These are phyloP conservation scores for Prunus kanzakura DNA, from an alignment of 306 rosid species.

Conservation along the genomic window DNA sequence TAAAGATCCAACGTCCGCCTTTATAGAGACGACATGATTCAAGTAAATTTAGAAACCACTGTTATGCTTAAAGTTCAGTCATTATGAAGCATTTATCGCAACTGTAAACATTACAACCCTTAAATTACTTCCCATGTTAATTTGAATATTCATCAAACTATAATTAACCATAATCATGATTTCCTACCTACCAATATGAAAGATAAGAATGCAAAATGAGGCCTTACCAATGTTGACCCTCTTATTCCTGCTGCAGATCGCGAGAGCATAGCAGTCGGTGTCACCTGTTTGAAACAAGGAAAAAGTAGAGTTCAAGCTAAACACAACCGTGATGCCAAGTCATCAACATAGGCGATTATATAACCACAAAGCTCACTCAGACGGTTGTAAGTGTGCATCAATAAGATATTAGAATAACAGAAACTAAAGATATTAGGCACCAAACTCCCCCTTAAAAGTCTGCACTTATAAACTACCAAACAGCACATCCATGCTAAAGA, in stretches of 20 bases:
- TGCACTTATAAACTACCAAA: not conserved
- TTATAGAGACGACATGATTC: not conserved
- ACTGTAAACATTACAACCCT: not conserved
- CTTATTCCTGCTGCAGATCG: slow-evolving; percentile 93
- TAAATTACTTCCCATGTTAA: not conserved
- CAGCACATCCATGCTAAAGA: not conserved
- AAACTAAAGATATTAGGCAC: not conserved
- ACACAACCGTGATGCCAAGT: not conserved
- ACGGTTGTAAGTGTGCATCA: not conserved
- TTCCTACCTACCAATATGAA: not conserved
- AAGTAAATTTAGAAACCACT: not conserved
- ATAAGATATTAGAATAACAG: not conserved
- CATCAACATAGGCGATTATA: not conserved
- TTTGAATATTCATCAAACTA: not conserved
- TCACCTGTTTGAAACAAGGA: slow-evolving; percentile 61
- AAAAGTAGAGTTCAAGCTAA: not conserved
- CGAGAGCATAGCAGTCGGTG: slow-evolving; percentile 87
- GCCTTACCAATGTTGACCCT: slow-evolving; percentile 80
- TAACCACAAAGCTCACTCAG: not conserved
- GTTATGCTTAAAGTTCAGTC: not conserved
- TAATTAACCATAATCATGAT: not conserved
- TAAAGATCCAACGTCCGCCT: not conserved
- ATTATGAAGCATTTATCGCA: not conserved
- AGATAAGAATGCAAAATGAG: not conserved
- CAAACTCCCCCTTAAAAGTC: not conserved